phyloP scores from a whole-genome alignment of 2,329 filamentous ascomycete species.

The Pseudomassariella vexata region DNA sequence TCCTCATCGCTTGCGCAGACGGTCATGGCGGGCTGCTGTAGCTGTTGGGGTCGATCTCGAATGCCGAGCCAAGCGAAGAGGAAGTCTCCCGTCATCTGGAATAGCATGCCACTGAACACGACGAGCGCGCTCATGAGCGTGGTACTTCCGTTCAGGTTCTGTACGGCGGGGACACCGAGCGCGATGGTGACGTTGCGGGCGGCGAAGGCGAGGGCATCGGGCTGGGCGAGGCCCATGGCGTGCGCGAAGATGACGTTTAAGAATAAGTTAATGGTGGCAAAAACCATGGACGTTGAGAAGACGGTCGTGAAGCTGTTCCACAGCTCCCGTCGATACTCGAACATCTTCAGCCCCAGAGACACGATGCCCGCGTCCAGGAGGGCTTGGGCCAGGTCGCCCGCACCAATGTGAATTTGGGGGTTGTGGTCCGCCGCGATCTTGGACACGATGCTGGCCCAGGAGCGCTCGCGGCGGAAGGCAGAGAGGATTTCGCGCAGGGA shows the following conservation, averaged over 20 bases:
- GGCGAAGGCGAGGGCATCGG: slow-evolving; percentile 24
- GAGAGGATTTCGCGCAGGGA: slow-evolving; percentile 13
- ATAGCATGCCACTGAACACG: slow-evolving; percentile 24
- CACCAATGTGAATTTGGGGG: slow-evolving; percentile 16
- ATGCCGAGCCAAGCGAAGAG: slow-evolving; percentile 19
- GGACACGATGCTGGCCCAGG: slow-evolving; percentile 17
- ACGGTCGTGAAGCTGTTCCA: slow-evolving; percentile 19
- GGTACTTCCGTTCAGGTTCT: slow-evolving; percentile 20
- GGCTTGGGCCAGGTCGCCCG: slow-evolving; percentile 21
- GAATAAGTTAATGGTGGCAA: slow-evolving; percentile 19
- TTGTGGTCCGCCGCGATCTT: slow-evolving; percentile 9
- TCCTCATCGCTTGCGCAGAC: slow-evolving; percentile 1
- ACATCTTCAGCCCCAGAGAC: slow-evolving; percentile 27
- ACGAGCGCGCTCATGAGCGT: slow-evolving; percentile 23
- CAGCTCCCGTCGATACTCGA: slow-evolving; percentile 25
- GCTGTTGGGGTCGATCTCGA: slow-evolving; percentile 10
- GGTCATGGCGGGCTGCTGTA: background rate
- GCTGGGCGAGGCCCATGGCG: slow-evolving; percentile 15
- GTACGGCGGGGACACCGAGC: slow-evolving; percentile 21
- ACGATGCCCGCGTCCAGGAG: slow-evolving; percentile 25
- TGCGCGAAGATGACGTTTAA: slow-evolving; percentile 20
- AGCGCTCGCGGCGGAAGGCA: slow-evolving; percentile 18
- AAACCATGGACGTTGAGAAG: slow-evolving; percentile 16
- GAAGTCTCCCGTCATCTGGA: slow-evolving; percentile 23
- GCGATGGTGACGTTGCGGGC: slow-evolving; percentile 25